Evolutionary conservation across 2,329 filamentous ascomycete species (phyloP), one percentile per base, ranked within the genome.

Genomic region (Aspergillus bombycis): DNA sequence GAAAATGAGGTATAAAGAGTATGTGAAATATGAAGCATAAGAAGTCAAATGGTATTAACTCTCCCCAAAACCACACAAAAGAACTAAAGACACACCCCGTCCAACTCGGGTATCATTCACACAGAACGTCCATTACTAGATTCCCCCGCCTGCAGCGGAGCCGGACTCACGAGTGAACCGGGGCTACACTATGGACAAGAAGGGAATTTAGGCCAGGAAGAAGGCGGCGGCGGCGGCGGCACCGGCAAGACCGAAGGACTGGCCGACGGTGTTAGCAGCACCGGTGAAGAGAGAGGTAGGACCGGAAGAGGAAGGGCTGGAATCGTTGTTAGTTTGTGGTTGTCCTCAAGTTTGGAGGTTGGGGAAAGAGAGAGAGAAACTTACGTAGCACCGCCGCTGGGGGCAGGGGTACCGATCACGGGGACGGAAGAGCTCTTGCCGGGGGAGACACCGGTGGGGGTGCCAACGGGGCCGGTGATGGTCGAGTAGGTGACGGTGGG

Each of bases 131-230:
- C 57, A 50, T 60, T 19, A 48, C 48, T 52, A 16, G 28, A 52
- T 32, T 52, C n/a, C 57, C 61, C 60, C 53, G 43, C 58, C 54
- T 23, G 54, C 45, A 54, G 54, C 53, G 61, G 32, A 45, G 60
- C 52, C 30, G 19, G 43, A 53, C 56, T 36, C 34, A 52, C 48
- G 23, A 38, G 38, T 60, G 57, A 38, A 55, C 53, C 50, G 79
- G 61, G 75, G 73, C 48, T 70, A 72, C 62, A 71, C 66, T 71
- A 72, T 71, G 66, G 65, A 73, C 71, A 70, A 66, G 65, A 71
- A 71, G 48, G 48, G 62, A 68, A 74, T 74, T 67, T 75, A 75
- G 66, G 74, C 74, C 63, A 75, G 57, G 73, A 75, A 70, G 71
- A 74, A 65, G 65, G 73, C 74, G 48, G 72, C 71, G 36, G 67